phyloP scores from a whole-genome alignment of 2,329 filamentous ascomycete genomes.

The Westerdykella ornata region DNA sequence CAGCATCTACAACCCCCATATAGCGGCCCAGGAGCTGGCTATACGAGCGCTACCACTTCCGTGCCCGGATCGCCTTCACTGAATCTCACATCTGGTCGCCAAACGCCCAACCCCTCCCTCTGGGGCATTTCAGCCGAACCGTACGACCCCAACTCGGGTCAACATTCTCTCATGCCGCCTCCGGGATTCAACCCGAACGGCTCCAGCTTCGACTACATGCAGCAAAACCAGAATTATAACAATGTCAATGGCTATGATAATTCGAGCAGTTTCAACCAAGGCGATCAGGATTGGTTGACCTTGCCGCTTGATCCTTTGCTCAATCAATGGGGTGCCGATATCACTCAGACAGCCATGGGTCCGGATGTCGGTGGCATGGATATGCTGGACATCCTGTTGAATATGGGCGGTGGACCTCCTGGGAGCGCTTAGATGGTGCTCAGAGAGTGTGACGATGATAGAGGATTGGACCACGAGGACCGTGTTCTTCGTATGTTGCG shows the following conservation, averaged over 20 bases:
- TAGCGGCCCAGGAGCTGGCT: conserved; percentile 5
- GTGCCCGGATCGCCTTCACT: conserved; percentile 23
- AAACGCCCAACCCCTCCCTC: conserved; percentile 31
- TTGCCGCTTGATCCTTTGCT: conserved; percentile 56
- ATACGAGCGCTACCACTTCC: conserved; percentile 12
- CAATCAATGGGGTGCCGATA: conserved; percentile 52
- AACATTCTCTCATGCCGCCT: conserved; percentile 45
- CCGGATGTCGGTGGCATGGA: conserved; percentile 58
- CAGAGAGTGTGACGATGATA: too few species aligned
- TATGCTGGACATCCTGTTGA: conserved; percentile 45
- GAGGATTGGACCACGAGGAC: too few species aligned
- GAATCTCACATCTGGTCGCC: conserved; percentile 26
- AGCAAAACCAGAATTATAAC: conserved; percentile 7
- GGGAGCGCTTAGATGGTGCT: conserved; percentile 1
- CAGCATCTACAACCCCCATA: conserved; percentile 12
- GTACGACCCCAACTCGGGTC: conserved; percentile 41
- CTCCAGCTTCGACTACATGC: conserved; percentile 13
- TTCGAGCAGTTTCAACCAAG: conserved; percentile 15
- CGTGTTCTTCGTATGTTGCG: too few species aligned
- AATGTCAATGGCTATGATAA: conserved; percentile 10
- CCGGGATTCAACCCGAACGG: conserved; percentile 33
- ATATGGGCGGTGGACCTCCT: conserved; percentile 31
- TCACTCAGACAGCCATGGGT: conserved; percentile 51
- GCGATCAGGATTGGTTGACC: conserved; percentile 53
- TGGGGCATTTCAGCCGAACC: conserved; percentile 42